Evolutionary conservation across 768 basidiomycete genomes (phyloP), one percentile per base, ranked within the genome.

Genomic region (Lactarius hengduanensis): DNA sequence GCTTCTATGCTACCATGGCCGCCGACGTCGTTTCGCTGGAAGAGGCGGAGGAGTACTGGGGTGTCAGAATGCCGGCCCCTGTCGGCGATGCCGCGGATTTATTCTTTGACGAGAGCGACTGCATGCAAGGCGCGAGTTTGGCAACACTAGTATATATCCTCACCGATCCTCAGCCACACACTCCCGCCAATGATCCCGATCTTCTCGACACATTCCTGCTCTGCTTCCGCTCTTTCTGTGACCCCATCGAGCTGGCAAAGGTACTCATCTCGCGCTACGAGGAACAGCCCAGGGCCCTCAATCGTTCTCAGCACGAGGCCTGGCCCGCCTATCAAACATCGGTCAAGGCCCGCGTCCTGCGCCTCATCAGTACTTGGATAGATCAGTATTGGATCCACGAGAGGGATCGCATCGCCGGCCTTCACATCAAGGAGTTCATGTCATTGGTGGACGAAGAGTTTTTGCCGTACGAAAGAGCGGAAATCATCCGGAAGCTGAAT

Each of bases 331-430:
- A 67, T 18, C 66, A 32, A 22, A 63, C 66, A 10, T 22, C 26
- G 13, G 4, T 67, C 18, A 57, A 45, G 11, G 41, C 57, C 30
- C 62, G 55, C 20, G 66, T 67, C 57, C 40, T 58, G 57, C 32
- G 34, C 22, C n/a, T 67, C 61, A 63, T 67, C 53, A 59, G 36
- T 13, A 47, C 50, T 20, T 67, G 66, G 66, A 50, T 56, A 8
- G 62, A 63, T 26, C 22, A 67, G 18, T 67, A 67, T n/a, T 67
- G 66, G 66, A 55, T 63, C 6, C 58, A 59, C 3, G 62, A 63
- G 26, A 59, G 26, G 43, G 66, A 67, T 28, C 30, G 58, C 28
- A 56, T 67, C 2, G 66, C 66, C 2, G 66, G 66, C 28, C 58
- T 67, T 45, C 54, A 67, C 54, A 38, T 67, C 50, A 67, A 63